phyloP scores from a whole-genome alignment of 2,329 filamentous ascomycete genomes.

The Seiridium cupressi region DNA sequence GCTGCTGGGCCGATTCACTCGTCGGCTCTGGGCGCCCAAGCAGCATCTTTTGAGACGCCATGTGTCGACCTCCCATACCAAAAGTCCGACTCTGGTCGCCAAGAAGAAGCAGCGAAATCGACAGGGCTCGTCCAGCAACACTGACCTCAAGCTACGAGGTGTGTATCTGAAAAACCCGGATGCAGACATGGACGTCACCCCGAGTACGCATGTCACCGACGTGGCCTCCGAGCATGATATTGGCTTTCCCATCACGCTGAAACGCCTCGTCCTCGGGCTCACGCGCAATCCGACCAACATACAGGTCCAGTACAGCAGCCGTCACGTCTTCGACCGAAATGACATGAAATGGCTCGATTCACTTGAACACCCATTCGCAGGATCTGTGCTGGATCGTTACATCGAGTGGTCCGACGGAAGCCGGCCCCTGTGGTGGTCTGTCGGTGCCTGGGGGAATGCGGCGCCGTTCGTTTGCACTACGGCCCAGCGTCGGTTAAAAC shows the following conservation, averaged over 20 bases:
- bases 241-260: not conserved
- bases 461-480: conserved; percentile 14
- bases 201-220: not conserved
- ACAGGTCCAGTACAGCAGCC: conserved; percentile 4
- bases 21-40: not conserved
- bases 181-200: not conserved
- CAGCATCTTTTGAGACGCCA: not conserved
- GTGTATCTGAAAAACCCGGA: not conserved
- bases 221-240: not conserved
- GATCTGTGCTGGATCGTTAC: conserved; percentile 26
- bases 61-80: not conserved
- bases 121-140: too few relatives aligned
- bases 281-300: conserved; percentile 15
- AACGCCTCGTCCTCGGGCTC: not conserved
- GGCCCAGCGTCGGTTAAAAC: conserved; percentile 17
- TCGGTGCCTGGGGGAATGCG: conserved; percentile 1
- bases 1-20: not conserved
- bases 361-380: conserved; percentile 22
- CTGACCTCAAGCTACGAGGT: not conserved
- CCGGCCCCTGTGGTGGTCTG: conserved; percentile 22
- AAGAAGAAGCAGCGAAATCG: too few relatives aligned
- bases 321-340: conserved; percentile 23
- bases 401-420: conserved; percentile 18
- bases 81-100: too few relatives aligned
- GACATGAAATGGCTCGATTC: conserved; percentile 26